phyloP scores from a whole-genome alignment of 1,284 basidiomycete genomes.

The Peniophora sp. region DNA sequence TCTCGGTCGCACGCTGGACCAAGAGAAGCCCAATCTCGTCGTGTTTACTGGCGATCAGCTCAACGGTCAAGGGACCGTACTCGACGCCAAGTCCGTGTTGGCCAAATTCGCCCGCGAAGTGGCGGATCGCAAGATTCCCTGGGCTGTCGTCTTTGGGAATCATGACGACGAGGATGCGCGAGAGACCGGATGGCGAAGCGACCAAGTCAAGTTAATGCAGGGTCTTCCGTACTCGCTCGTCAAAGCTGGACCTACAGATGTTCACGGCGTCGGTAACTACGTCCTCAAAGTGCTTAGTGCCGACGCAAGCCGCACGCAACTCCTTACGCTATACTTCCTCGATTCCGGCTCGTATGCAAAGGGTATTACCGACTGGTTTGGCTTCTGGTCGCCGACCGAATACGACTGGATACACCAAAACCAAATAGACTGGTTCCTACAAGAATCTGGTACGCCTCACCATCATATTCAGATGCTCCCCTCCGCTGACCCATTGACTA shows the following conservation, averaged over 20 bases:
- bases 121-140: constrained; percentile 73
- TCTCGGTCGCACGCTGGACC: constrained; percentile 64
- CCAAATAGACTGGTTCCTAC: constrained; percentile 85
- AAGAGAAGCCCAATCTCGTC: constrained; percentile 84
- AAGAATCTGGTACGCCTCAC: constrained; percentile 52
- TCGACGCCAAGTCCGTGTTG: constrained; percentile 81
- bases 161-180: constrained; percentile 74
- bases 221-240: constrained; percentile 81
- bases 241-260: constrained; percentile 67
- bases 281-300: constrained; percentile 69
- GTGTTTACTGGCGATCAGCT: constrained; percentile 84
- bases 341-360: constrained; percentile 79
- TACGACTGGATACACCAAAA: constrained; percentile 79
- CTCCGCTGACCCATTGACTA: not conserved
- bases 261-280: constrained; percentile 87
- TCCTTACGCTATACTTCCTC: constrained; percentile 88
- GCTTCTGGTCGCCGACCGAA: constrained; percentile 53
- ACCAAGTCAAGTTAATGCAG: constrained; percentile 69
- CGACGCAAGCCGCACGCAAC: constrained; percentile 78
- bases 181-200: constrained; percentile 28
- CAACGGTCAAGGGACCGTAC: constrained; percentile 82
- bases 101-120: constrained; percentile 82
- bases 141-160: constrained; percentile 90
- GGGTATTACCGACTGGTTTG: constrained; percentile 50
- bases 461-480: not conserved